These are phyloP conservation scores for Schoenoplectus triqueter DNA, from an alignment of 202 grass and related monocot genomes.

Conservation along the genomic window DNA sequence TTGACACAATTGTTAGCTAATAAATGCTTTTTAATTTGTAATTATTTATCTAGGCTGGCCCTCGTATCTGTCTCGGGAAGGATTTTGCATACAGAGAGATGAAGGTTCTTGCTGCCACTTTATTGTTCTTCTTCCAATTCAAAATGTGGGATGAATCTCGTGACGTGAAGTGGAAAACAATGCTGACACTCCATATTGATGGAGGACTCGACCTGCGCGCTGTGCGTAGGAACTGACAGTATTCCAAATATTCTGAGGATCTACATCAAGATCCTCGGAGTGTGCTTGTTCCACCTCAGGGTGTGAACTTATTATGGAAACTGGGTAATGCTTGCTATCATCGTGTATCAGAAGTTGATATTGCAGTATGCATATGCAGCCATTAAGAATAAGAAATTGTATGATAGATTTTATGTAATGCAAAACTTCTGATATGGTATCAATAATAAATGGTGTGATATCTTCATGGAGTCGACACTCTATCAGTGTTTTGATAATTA, in stretches of 20 bases:
- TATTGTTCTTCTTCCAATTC: constrained; percentile 60
- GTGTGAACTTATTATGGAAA: background rate
- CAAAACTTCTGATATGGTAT: background rate
- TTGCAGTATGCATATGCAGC: background rate
- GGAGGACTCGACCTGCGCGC: constrained; percentile 49
- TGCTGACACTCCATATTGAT: constrained; percentile 73
- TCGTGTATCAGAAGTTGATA: background rate
- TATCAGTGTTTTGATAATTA: background rate
- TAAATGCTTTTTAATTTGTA: background rate
- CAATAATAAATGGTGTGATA: background rate
- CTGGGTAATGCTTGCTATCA: background rate
- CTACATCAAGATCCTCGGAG: background rate
- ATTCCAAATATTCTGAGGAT: background rate
- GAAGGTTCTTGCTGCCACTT: constrained; percentile 58
- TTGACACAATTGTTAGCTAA: background rate
- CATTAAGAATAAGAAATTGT: background rate
- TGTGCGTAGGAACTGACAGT: constrained; percentile 21
- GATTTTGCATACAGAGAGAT: constrained; percentile 78
- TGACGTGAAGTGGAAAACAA: constrained; percentile 40
- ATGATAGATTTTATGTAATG: background rate
- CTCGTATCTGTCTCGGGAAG: constrained; percentile 64
- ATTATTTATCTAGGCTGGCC: constrained; percentile 47
- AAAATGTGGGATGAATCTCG: constrained; percentile 54
- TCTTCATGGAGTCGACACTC: background rate
- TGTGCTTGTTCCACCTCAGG: background rate